A percentile compares a stretch with the other conserved stretches of the same genome.
These are phyloP conservation scores for Marasmius tenuissimus DNA, from an alignment of 1,284 basidiomycete genomes.

Conservation along the genomic window DNA sequence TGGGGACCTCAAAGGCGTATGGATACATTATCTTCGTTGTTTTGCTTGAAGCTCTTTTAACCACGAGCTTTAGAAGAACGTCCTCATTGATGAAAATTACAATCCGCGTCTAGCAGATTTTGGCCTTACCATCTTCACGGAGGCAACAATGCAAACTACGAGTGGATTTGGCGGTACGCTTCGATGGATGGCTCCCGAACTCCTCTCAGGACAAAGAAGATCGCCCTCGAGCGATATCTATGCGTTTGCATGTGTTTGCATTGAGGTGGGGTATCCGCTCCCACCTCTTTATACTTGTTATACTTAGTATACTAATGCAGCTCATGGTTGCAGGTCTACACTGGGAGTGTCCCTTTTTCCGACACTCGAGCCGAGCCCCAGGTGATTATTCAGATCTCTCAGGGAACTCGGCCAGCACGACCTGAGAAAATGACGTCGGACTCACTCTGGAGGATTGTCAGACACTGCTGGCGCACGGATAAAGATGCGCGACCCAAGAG, in stretches of 20 bases:
- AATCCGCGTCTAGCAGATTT: constrained; percentile 21
- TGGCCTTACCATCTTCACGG: constrained; percentile 17
- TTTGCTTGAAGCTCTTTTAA: neutral
- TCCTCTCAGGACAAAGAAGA: constrained; percentile 13
- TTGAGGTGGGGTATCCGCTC: constrained; percentile 4
- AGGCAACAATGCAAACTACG: constrained; percentile 8
- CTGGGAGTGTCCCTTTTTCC: constrained; percentile 11
- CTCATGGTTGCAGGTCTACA: constrained; percentile 10
- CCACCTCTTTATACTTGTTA: neutral
- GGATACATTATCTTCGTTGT: neutral
- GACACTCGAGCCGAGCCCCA: constrained; percentile 5
- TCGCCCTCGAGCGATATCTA: constrained; percentile 11
- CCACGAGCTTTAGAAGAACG: constrained; percentile 14
- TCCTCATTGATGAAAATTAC: constrained; percentile 18
- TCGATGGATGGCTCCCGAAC: constrained; percentile 26
- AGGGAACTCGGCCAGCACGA: constrained; percentile 9
- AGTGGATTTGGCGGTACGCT: constrained; percentile 14
- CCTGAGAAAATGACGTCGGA: constrained; percentile 7
- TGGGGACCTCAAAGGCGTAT: constrained; percentile 12
- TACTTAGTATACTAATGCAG: neutral
- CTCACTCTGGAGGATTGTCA: constrained; percentile 6
- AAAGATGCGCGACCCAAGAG: neutral
- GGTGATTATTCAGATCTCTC: constrained; percentile 11
- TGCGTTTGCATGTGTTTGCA: constrained; percentile 11
- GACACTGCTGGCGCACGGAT: constrained; percentile 8